Conservation (phyloP, 2,329 filamentous ascomycete genomes). For the Sclerotinia nivalis region DNA sequence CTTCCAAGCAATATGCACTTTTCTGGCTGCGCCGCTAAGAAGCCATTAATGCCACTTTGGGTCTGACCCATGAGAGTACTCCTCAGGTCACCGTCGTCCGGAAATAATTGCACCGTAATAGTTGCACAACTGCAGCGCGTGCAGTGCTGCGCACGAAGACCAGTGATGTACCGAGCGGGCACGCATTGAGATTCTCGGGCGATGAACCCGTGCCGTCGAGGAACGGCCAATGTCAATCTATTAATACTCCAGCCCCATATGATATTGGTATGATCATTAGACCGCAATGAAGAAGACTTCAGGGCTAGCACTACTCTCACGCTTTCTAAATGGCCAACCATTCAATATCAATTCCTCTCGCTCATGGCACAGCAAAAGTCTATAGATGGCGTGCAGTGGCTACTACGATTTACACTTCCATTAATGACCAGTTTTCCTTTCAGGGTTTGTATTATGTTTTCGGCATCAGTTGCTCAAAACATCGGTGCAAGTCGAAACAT, state of each 20-base stretch:
- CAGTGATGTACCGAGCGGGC: not conserved
- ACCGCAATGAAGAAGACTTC: not conserved
- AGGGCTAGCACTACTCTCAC: not conserved
- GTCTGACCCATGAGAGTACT: not conserved
- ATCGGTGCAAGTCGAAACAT: not conserved
- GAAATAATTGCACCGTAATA: not conserved
- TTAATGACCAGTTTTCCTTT: not conserved
- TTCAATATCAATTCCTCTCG: not conserved
- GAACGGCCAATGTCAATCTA: not conserved
- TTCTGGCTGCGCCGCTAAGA: not conserved
- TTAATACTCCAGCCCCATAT: not conserved
- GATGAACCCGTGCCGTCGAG: not conserved
- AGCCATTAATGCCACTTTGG: not conserved
- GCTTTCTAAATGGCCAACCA: not conserved
- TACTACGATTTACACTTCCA: not conserved
- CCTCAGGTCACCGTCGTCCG: not conserved
- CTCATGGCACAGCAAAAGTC: not conserved
- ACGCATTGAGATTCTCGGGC: not conserved
- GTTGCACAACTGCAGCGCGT: not conserved
- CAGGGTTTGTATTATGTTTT: not conserved
- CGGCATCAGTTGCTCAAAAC: not conserved
- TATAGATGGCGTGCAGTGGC: not conserved
- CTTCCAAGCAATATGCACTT: slow-evolving; percentile 6
- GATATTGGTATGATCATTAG: not conserved
- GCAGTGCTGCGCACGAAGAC: not conserved